Evolutionary conservation across 2,329 filamentous ascomycete genomes (phyloP).

Genomic region (Reticulascus tulasneorum): DNA sequence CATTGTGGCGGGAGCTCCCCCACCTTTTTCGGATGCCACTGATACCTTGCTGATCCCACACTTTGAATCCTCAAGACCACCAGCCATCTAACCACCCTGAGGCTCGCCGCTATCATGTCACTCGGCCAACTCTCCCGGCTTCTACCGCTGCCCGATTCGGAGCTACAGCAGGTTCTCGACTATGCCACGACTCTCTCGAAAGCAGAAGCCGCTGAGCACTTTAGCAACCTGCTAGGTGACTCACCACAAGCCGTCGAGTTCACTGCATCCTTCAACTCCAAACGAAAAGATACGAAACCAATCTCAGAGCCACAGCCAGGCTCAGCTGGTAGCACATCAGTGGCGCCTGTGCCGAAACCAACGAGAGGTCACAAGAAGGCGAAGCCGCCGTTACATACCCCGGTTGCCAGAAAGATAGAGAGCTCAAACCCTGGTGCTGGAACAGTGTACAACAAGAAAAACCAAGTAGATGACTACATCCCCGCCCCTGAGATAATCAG

Average conservation of each 20-base stretch:
- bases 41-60: too few relatives aligned
- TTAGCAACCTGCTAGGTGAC: conserved; percentile 84
- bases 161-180: conserved; percentile 77
- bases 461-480: conserved; percentile 70
- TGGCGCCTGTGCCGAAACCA: conserved; percentile 45
- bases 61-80: too few relatives aligned
- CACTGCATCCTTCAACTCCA: conserved; percentile 76
- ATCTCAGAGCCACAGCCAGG: conserved; percentile 17
- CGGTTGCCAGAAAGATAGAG: conserved; percentile 58
- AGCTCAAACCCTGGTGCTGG: conserved; percentile 62
- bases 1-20: too few relatives aligned
- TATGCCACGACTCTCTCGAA: conserved; percentile 77
- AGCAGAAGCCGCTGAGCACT: conserved; percentile 74
- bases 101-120: conserved; percentile 44
- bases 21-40: too few relatives aligned
- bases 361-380: conserved; percentile 50
- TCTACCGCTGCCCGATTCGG: conserved; percentile 79
- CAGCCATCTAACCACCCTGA: too few relatives aligned
- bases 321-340: conserved; percentile 1
- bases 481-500: conserved; percentile 44
- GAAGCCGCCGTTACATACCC: conserved; percentile 61
- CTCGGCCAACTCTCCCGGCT: conserved; percentile 69
- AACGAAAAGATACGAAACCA: conserved; percentile 38
- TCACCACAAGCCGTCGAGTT: conserved; percentile 74
- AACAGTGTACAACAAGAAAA: conserved; percentile 69